These are phyloP conservation scores for Atkinsonella hypoxylon DNA, from an alignment of 2,329 filamentous ascomycete genomes.

Conservation along the genomic window DNA sequence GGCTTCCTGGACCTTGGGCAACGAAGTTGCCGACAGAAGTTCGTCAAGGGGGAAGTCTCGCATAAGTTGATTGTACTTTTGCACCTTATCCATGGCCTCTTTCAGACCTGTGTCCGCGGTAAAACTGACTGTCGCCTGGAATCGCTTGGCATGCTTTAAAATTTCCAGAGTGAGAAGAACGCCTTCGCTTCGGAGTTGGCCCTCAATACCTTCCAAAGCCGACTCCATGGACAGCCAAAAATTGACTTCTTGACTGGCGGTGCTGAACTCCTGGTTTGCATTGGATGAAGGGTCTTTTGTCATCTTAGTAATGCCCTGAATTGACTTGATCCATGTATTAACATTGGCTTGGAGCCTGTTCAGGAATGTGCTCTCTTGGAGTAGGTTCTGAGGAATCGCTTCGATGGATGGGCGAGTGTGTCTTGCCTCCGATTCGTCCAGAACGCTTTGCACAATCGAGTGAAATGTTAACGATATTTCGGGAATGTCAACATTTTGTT, in stretches of 20 bases:
- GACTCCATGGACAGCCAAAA: constrained; percentile 98
- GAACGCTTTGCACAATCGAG: constrained; percentile 71
- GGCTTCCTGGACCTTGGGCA: constrained; percentile 81
- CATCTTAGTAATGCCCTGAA: constrained; percentile 91
- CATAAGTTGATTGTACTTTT: constrained; percentile 99
- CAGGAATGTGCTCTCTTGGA: constrained; percentile 82
- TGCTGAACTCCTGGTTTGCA: constrained; percentile 43
- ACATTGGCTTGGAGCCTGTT: constrained; percentile 90
- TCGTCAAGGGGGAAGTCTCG: constrained; percentile 95
- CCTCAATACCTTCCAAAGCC: constrained; percentile 81
- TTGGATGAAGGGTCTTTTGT: constrained; percentile 64
- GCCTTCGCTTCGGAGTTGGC: constrained; percentile 76
- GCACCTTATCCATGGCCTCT: constrained; percentile 89
- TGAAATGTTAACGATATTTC: constrained; percentile 81
- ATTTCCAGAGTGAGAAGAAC: constrained; percentile 88
- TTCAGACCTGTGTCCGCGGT: constrained; percentile 90
- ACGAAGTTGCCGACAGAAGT: constrained; percentile 77
- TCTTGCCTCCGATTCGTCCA: constrained; percentile 63
- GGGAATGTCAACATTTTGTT: constrained; percentile 97
- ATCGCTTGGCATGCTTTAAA: constrained; percentile 91
- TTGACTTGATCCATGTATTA: constrained; percentile 97
- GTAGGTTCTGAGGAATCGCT: constrained; percentile 59
- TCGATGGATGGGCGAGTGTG: constrained; percentile 64
- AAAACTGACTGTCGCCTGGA: constrained; percentile 95
- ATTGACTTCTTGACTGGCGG: constrained; percentile 94